A percentile compares a stretch with the other conserved stretches of the same genome.
These are phyloP conservation scores for Harringtonia aguacate DNA, from an alignment of 2,329 filamentous ascomycete species.

Conservation along the genomic window DNA sequence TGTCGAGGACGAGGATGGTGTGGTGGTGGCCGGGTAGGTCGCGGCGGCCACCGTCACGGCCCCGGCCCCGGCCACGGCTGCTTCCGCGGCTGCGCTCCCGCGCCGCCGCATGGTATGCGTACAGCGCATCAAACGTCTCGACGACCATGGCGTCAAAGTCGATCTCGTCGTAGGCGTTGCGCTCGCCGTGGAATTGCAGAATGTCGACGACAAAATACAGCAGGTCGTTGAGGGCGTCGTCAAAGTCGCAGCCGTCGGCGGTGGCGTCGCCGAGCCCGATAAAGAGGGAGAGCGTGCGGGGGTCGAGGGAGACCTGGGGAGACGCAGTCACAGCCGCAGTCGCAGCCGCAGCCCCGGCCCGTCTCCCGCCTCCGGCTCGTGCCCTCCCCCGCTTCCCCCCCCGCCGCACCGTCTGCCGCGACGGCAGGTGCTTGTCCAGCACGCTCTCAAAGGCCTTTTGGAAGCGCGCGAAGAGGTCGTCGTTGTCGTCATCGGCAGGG, in stretches of 20 bases:
- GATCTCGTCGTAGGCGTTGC: constrained; percentile 94
- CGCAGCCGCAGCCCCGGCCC: constrained; percentile 19
- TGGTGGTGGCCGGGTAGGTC: constrained; percentile 40
- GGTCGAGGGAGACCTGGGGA: constrained; percentile 37
- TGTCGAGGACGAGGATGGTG: constrained; percentile 84
- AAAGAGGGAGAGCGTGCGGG: constrained; percentile 73
- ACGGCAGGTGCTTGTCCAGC: constrained; percentile 77
- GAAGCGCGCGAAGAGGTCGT: constrained; percentile 61
- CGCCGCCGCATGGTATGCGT: constrained; percentile 56
- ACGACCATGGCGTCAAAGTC: constrained; percentile 90
- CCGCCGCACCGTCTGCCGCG: constrained; percentile 56
- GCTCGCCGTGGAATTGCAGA: constrained; percentile 90
- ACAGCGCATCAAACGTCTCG: constrained; percentile 75
- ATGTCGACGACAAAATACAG: constrained; percentile 96
- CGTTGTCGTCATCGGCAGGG: too few species aligned
- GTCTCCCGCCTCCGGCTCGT: constrained; percentile 1
- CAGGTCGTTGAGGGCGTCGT: constrained; percentile 83
- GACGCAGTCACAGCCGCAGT: constrained; percentile 13
- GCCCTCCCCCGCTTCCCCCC: constrained; percentile 37
- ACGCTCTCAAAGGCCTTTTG: constrained; percentile 67
- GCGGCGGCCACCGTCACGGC: constrained; percentile 20
- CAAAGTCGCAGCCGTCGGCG: constrained; percentile 59
- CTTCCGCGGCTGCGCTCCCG: constrained; percentile 13
- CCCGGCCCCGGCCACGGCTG: not conserved
- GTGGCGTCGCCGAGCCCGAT: constrained; percentile 70